Evolutionary conservation across 2,329 filamentous ascomycete genomes (phyloP), one percentile per base, ranked within the genome.

Genomic region (Sclerotinia minor): DNA sequence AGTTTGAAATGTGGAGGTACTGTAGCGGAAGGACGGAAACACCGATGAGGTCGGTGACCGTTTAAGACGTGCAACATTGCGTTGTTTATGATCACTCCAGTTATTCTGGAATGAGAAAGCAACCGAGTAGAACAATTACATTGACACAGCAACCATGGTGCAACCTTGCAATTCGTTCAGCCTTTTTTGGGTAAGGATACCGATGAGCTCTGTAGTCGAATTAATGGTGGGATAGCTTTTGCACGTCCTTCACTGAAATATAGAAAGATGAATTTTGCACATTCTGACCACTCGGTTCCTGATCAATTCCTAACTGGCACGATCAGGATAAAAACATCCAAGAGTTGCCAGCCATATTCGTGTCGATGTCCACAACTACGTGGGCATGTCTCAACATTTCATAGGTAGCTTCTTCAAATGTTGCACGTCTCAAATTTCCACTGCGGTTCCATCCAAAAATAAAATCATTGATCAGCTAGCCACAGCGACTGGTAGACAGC

Each of bases 31-130:
- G 8, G n/a, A 60, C 7, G 35, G 29, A 4, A 29, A 45, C 15
- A 8, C 57, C 24, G 15, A 44, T n/a, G 15, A 60, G 38, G 24
- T 21, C 57, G 8, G 38, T 24, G 50, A 50, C 24, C 63, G 57
- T 55, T 57, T 57, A 19, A 57, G 26, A 41, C 38, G 15, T 65
- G 63, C 61, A 64, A 64, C 24, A 24, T 54, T 64, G 15, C 1
- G 17, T 19, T 26, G 26, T 44, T 53, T 29, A 5, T 35, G 2
- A 9, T 32, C 24, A 38, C 32, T 55, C n/a, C 29, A 15, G 2
- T 38, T 32, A 15, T 41, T 41, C 38, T 15, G 13, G 38, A 5
- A 35, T n/a, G 53, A 55, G 21, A 29, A 35, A 55, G 29, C 29
- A 41, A 41, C 38, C 13, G 17, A 15, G 38, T 41, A 15, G 13